Evolutionary conservation across 805 yeast genomes (phyloP), one percentile per base, ranked within the genome.

Genomic region (Candida michaelii): DNA sequence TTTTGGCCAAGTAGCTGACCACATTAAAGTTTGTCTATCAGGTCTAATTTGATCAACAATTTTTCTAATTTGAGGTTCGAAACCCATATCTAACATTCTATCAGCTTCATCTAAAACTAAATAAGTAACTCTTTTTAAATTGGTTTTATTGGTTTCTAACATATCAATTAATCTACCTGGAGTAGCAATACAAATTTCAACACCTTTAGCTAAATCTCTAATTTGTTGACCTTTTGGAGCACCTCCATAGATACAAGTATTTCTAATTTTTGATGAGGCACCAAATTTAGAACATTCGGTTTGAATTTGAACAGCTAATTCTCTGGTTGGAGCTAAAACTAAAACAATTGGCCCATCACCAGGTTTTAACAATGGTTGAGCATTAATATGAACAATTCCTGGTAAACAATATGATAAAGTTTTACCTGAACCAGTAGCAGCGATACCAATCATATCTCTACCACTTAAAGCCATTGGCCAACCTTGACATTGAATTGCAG

Each of bases 1-100:
- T 79, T 90, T 91, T 59, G 99, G 99, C 99, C 99, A 93, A 43
- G 99, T 93, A 55, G 99, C 99, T 49, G 98, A 91, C 98, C 98
- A 93, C 97, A 93, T 89, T 58, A 91, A 78, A 48, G 99, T 93
- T 76, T 93, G 99, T 78, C 98, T 89, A 69, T 93, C 99, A 49
- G 99, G 99, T 76, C 99, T 87, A 65, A 93, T 93, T 78, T 91
- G 98, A 58, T 85, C 90, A 54, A 93, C 91, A 69, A 93, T 93
- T 74, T 91, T 91, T 79, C 99, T 84, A 69, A 93, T 93, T 79
- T 91, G 98, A 55, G 98, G 98, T 77, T 93, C 99, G 69, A 93
- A 93, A 68, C 99, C 99, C 99, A 93, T 93, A 76, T 93, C 99
- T 73, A 93, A 82, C 99, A 93, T 93, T 79, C 99, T 87, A 73